Base-by-base conservation (phyloP, 2,329 filamentous ascomycete species). In the Botrytis aclada region DNA sequence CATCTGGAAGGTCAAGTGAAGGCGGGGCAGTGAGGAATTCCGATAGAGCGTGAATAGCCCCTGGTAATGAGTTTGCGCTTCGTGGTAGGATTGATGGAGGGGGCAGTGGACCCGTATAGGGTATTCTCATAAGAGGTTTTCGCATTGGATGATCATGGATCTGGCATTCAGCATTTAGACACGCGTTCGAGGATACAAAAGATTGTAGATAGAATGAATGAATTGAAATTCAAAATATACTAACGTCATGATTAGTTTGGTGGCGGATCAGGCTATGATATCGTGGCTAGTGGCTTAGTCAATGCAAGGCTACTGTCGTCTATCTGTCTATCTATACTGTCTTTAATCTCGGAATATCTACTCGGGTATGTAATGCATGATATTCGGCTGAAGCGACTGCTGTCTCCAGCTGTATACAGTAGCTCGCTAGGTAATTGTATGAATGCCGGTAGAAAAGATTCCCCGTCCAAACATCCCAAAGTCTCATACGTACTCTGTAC, bases 21-120 rank as follows among this genome's bases (percentile, higher is more conserved):
- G 88, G 83, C 29, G 88, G 86, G 9, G 90, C 84, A 69, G 87
- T 86, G 75, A 99, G 87, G 84, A 99, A 98, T 73, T 88, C 86
- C 43, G 88, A 84, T 65, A 99, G 87, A 5, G 95, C 94, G 45
- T 89, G 87, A 75, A 97, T 86, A 71, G 95, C 95, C 39, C 93
- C 93, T 9, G 87, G 82, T 56, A 92, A 81, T 2, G 92, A 92
- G 64, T 85, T 86, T 67, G 95, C 95, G 74, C 88, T 89, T 65
- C 86, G 82, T 6, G 96, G 96, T 74, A 94, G 87, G 80, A 96
- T 90, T 70, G 86, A 88, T 4, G 95, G 92, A 39, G 90, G 85
- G 37, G 95, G 90, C 72, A 98, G 87, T 60, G 93, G 90, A 76
- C 93, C 90, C 80, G 94, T 97, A 81, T 95, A 98, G 74, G 95